Evolutionary conservation across 352 stramenopile species (phyloP), one percentile per base, ranked within the genome.

Genomic region (Blastocystis sp.): DNA sequence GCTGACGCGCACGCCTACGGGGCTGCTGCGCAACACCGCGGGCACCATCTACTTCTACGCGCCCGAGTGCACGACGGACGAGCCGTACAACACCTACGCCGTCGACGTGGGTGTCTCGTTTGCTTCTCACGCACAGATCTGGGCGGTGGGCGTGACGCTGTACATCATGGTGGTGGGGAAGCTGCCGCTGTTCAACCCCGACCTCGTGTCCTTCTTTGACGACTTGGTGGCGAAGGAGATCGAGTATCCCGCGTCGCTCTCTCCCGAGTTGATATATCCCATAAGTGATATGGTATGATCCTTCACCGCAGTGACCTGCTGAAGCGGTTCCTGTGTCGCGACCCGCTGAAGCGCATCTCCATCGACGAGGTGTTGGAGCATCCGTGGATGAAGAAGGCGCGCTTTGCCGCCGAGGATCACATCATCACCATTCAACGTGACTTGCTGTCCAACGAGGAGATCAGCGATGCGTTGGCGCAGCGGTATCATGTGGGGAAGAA

Each of bases 301-400:
- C 93, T 93, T 45, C 92, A 95, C 87, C 74, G 94, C 59, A 95
- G 94, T 90, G 94, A 96, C 66, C 80, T 96, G 43, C 86, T 96
- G 43, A 91, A 94, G 77, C 92, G 92, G 14, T 95, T 96, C 92
- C 90, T 96, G 4, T 94, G 92, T 1, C 95, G 95, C 64, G 92
- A 95, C 70, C 93, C 93, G 43, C 91, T 90, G 2, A 71, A 93
- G 23, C 92, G 93, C 34, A 94, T 95, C 69, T 91, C 92, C 28
- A 80, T 95, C 9, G 92, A 91, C 53, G 92, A 95, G 40, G 94
- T 48, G 38, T 66, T 67, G 53, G 61, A 66, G 19, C 74, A 82
- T 67, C 74, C 74, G 5, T 82, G 74, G 74, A 82, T 82, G 74
- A 82, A 43, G 74, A 34, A 11, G 38, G 59, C 5, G 14, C 28